These are phyloP conservation scores for Venturia effusa DNA, from an alignment of 2,329 filamentous ascomycete species.

Conservation along the genomic window DNA sequence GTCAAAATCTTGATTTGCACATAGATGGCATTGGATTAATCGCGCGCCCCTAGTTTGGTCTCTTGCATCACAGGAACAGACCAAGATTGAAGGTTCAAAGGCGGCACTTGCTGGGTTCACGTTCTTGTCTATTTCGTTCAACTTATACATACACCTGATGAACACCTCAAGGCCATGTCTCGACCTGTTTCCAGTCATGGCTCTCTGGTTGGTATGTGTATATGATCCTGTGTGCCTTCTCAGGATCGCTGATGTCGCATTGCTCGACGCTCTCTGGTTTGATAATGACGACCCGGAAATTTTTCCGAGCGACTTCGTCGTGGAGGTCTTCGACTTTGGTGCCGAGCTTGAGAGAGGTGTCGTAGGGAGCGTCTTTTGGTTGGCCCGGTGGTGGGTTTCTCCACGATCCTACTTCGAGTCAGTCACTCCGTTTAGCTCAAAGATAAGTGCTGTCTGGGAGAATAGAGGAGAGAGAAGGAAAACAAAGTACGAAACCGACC, in stretches of 20 bases:
- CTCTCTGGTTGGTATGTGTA: slow-evolving; percentile 45
- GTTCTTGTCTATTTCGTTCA: too few species aligned
- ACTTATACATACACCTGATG: too few species aligned
- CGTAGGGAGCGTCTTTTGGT: slow-evolving; percentile 32
- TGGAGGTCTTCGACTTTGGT: slow-evolving; percentile 61
- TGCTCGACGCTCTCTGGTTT: slow-evolving; percentile 67
- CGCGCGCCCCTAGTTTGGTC: too few species aligned
- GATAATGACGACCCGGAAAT: slow-evolving; percentile 84
- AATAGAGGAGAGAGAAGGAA: too few species aligned
- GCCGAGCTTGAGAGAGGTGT: slow-evolving; percentile 31
- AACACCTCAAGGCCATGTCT: slow-evolving; percentile 60
- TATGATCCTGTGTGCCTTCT: slow-evolving; percentile 51
- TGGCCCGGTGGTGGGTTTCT: slow-evolving; percentile 43
- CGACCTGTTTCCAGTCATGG: slow-evolving; percentile 35
- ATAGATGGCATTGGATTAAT: too few species aligned
- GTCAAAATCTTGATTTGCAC: too few species aligned
- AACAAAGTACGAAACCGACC: slow-evolving; percentile 31
- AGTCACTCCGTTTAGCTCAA: neutral
- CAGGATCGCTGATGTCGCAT: slow-evolving; percentile 59
- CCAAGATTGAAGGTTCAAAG: too few species aligned
- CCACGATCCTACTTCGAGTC: slow-evolving; percentile 46
- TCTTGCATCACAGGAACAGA: too few species aligned
- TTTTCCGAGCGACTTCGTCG: slow-evolving; percentile 57
- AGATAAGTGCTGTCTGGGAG: neutral
- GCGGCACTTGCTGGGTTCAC: too few species aligned